phyloP scores from a whole-genome alignment of 2,329 filamentous ascomycete genomes.

The Calonectria pseudoturangicola region DNA sequence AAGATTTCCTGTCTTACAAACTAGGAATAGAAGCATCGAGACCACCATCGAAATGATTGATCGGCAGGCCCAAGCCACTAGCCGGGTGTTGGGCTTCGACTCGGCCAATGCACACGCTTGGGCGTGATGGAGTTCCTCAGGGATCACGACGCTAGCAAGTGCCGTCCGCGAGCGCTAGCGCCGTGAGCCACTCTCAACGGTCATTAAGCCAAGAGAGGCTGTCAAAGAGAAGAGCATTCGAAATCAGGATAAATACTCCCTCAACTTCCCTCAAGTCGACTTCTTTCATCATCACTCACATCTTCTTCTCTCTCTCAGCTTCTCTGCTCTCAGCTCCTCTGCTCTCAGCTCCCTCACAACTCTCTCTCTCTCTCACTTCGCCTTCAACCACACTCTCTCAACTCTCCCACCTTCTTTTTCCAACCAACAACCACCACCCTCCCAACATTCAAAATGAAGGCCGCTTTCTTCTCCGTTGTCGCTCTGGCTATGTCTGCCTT shows the following conservation, averaged over 20 bases:
- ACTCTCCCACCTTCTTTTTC: not conserved
- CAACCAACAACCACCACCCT: not conserved
- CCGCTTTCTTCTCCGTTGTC: constrained; percentile 1
- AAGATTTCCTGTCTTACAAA: not conserved
- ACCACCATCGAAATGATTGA: not conserved
- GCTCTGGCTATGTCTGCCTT: constrained; percentile 11
- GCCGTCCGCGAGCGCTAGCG: not conserved
- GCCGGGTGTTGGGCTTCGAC: not conserved
- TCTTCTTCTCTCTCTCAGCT: not conserved
- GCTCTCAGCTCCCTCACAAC: too few species aligned
- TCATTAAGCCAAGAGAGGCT: not conserved
- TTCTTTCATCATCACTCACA: not conserved
- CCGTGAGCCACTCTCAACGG: not conserved
- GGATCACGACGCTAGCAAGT: not conserved
- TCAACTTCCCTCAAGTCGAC: not conserved
- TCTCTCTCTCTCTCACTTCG: not conserved
- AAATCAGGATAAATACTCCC: not conserved
- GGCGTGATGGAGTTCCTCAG: not conserved
- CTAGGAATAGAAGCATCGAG: not conserved
- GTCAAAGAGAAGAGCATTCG: not conserved
- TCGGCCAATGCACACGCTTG: not conserved
- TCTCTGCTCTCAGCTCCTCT: too few species aligned
- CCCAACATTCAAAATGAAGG: not conserved
- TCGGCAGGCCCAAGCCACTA: not conserved
- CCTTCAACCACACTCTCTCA: not conserved